Evolutionary conservation across 2,329 filamentous ascomycete species (phyloP).

Genomic region (Lojkania enalia): DNA sequence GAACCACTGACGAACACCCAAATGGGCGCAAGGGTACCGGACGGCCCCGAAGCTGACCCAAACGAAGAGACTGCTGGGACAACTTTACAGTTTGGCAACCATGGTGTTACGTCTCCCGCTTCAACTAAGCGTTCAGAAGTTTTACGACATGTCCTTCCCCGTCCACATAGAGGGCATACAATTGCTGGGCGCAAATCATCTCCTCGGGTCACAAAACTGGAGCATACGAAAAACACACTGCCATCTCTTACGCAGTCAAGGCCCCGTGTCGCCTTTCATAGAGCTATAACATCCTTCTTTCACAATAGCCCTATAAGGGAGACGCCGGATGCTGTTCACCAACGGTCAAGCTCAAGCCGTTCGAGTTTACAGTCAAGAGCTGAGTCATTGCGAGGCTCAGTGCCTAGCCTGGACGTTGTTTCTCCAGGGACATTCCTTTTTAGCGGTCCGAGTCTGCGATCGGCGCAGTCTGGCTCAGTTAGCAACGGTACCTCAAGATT

Average conservation of each 20-base stretch:
- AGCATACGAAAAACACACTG: slow-evolving; percentile 14
- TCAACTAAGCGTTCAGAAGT: slow-evolving; percentile 20
- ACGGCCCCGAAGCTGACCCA: no score
- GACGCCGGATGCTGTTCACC: neutral
- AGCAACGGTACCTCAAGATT: slow-evolving; percentile 23
- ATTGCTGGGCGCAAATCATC: slow-evolving; percentile 6
- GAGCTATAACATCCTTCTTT: slow-evolving; percentile 33
- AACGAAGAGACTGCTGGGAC: no score
- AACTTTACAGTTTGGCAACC: no score
- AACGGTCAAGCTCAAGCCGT: slow-evolving; percentile 4
- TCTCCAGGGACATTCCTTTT: slow-evolving; percentile 39
- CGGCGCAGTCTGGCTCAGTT: slow-evolving; percentile 23
- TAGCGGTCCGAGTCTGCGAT: slow-evolving; percentile 36
- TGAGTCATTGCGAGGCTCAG: slow-evolving; percentile 22
- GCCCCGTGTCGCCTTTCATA: slow-evolving; percentile 30
- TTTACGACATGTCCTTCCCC: slow-evolving; percentile 29
- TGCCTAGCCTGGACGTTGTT: slow-evolving; percentile 37
- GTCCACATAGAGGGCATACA: slow-evolving; percentile 12
- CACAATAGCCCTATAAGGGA: neutral
- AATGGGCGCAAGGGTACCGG: neutral
- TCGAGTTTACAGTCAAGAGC: slow-evolving; percentile 26
- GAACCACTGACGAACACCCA: slow-evolving; percentile 6
- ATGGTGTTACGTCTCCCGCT: neutral
- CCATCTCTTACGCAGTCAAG: slow-evolving; percentile 19
- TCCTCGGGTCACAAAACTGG: slow-evolving; percentile 16